Percentiles rank a stretch among this genome's conserved stretches.
Evolutionary conservation across 2,329 filamentous ascomycete species (phyloP).

Genomic region (Fusarium pininemorale): DNA sequence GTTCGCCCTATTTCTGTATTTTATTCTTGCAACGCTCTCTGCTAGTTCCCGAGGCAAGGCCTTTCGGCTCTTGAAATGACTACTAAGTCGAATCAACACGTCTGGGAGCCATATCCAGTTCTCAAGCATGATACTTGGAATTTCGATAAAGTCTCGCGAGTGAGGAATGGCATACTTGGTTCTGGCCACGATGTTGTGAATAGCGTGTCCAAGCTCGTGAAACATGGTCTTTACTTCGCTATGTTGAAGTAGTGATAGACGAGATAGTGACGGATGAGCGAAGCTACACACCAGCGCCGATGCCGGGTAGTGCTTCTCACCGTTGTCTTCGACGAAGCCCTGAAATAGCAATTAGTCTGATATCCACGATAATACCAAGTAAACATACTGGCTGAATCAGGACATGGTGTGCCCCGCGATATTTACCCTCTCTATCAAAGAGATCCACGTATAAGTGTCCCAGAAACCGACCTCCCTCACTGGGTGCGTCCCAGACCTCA

Average conservation of each 20-base stretch:
- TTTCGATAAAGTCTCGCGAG: not conserved
- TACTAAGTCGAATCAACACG: not conserved
- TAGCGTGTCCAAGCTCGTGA: not conserved
- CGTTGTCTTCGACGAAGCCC: accelerated
- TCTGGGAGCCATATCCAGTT: not conserved
- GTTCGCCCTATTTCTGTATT: not conserved
- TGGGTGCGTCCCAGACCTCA: not conserved
- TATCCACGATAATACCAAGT: too few species aligned
- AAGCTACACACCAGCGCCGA: not conserved
- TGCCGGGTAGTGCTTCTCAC: not conserved
- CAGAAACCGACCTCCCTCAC: not conserved
- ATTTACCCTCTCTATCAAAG: not conserved
- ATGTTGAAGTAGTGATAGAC: not conserved
- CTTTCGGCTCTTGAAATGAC: not conserved
- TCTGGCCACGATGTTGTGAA: not conserved
- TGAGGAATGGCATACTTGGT: not conserved
- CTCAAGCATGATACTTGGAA: not conserved
- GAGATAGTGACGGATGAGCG: not conserved
- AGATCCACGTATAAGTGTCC: not conserved
- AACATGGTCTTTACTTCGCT: not conserved
- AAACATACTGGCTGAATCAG: not conserved
- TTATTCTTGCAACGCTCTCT: not conserved
- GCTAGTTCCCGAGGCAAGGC: not conserved
- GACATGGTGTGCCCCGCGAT: not conserved
- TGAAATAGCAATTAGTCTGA: accelerated